Evolutionary conservation across 1,284 basidiomycete species (phyloP).

Genomic region (Polyporus tsugae): DNA sequence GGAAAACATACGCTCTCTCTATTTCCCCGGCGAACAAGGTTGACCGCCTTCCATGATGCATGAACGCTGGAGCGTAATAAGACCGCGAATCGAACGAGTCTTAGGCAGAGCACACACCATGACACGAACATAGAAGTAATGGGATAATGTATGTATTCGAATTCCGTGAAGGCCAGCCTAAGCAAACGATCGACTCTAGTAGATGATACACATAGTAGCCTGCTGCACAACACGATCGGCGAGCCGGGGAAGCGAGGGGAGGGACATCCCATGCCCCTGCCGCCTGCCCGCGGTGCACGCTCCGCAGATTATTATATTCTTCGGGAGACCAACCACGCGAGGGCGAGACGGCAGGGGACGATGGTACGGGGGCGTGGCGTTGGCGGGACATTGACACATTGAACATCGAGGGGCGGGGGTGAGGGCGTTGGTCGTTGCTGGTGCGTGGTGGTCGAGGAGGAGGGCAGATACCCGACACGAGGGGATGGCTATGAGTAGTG

Average conservation of each 20-base stretch:
- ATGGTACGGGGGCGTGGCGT: slow-evolving; percentile 24
- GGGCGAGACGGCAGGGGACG: slow-evolving; percentile 24
- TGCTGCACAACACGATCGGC: slow-evolving; percentile 31
- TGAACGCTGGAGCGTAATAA: background rate
- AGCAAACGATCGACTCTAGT: slow-evolving; percentile 38
- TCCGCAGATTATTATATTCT: slow-evolving; percentile 11
- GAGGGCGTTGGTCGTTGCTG: background rate
- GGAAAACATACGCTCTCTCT: background rate
- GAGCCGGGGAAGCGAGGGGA: slow-evolving; percentile 13
- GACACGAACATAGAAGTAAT: background rate
- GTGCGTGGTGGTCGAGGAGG: background rate
- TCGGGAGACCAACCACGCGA: slow-evolving; percentile 22
- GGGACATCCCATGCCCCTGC: slow-evolving; percentile 28
- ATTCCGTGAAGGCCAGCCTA: slow-evolving; percentile 39
- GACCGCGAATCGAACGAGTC: background rate
- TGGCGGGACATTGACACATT: slow-evolving; percentile 17
- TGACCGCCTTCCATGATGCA: background rate
- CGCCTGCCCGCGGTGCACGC: slow-evolving; percentile 26
- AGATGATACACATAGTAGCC: slow-evolving; percentile 40
- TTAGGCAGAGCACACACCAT: too few species aligned
- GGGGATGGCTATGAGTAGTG: slow-evolving; percentile 3
- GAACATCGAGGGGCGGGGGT: background rate
- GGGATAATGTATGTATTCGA: slow-evolving; percentile 39
- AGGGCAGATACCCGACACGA: slow-evolving; percentile 7
- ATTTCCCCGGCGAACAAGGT: background rate